Conservation (phyloP, 2,329 filamentous ascomycete species). For the Alternaria incomplexa region DNA sequence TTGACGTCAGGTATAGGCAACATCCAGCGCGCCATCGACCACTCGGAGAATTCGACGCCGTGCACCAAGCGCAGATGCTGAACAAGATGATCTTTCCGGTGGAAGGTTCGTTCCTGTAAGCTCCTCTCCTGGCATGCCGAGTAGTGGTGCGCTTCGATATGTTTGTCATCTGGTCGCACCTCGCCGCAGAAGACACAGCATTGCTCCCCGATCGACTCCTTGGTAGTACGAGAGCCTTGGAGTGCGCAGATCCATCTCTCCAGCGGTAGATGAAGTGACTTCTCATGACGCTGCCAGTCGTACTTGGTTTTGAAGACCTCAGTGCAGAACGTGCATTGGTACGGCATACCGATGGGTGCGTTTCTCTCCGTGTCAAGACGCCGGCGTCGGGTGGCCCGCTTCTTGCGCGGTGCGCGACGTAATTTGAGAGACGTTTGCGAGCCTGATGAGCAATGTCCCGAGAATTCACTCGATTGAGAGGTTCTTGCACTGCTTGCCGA, state of each 20-base stretch:
- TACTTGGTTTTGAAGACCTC: conserved; percentile 40
- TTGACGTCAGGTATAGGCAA: conserved; percentile 29
- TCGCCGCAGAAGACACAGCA: conserved; percentile 31
- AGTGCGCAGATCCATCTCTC: conserved; percentile 36
- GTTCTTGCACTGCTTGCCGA: conserved; percentile 34
- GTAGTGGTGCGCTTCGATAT: conserved; percentile 29
- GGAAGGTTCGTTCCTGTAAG: conserved; percentile 34
- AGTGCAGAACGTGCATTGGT: conserved; percentile 40
- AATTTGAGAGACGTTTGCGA: conserved; percentile 24
- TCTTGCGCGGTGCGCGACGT: conserved; percentile 15
- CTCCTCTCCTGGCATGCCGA: conserved; percentile 26
- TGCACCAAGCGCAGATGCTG: conserved; percentile 38
- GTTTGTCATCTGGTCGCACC: conserved; percentile 14
- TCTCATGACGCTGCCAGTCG: conserved; percentile 41
- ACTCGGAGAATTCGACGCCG: conserved; percentile 37
- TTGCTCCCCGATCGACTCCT: conserved; percentile 17
- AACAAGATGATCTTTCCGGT: conserved; percentile 37
- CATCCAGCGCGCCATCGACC: conserved; percentile 38
- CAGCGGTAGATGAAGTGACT: conserved; percentile 34
- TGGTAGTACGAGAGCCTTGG: conserved; percentile 14
- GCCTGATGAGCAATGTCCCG: conserved; percentile 16
- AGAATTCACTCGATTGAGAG: conserved; percentile 31
- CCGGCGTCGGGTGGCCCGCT: conserved; percentile 12
- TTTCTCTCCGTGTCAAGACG: conserved; percentile 15
- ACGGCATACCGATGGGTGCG: conserved; percentile 20